Base-by-base conservation (phyloP, 2,329 filamentous ascomycete species). In the Coniochaeta sp. region DNA sequence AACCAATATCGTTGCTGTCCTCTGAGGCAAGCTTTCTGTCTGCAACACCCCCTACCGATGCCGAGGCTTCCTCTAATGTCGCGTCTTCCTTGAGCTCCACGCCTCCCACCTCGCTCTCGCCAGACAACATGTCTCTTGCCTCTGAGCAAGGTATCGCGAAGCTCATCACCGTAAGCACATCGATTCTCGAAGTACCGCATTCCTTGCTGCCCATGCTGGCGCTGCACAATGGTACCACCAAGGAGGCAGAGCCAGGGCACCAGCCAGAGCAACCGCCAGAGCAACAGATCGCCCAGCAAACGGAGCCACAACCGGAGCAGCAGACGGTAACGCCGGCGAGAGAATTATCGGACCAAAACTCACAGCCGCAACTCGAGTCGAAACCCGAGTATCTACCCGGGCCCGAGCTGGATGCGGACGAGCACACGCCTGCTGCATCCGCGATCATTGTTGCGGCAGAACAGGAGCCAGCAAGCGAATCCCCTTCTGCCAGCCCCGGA, bases 61-160 rank as follows among this genome's bases (percentile, higher is more conserved):
- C 64, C 40, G 70, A 72, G 60, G 59, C 65, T 36, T 68, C 66
- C 22, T 71, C 70, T 9, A 67, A 68, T 62, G 62, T 61, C 60
- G 68, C 65, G 58, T 72, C 70, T 1, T 72, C 70, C 1, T 36
- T 68, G 47, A 70, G 64, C 58, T 70, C 69, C 4, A 72, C 71
- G 3, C 71, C 71, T n/a, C 71, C 70, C 14, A 72, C 71, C 9
- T 70, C 65, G 22, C 61, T 67, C n/a, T 68, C 67, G 8, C 65
- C 70, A 33, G 71, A 72, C 61, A 70, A 66, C 65, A 67, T 69
- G 60, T 71, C 68, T 57, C 64, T 71, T 3, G 67, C 68, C 34
- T 71, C 68, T 2, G 71, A 72, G 22, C 62, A 64, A 5, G 66
- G 65, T 38, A 58, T 62, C 55, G 57, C 44, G 6, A 58, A 67